Conservation (phyloP, 2,329 filamentous ascomycete species). For the Dendryphion nanum region DNA sequence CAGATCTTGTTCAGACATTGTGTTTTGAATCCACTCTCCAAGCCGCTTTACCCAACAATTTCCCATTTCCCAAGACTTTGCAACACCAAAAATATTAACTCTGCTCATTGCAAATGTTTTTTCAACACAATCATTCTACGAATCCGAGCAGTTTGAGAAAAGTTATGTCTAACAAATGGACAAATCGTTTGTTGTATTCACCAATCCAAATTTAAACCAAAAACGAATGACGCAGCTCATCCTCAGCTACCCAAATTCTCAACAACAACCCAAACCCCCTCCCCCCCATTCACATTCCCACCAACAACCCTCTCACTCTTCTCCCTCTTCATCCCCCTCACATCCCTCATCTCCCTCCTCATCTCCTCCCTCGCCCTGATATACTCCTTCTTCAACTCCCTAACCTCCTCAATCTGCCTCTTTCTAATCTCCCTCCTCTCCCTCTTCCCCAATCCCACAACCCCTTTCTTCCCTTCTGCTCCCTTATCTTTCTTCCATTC, state of each 20-base stretch:
- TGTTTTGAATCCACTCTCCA: too few relatives aligned
- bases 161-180: too few relatives aligned
- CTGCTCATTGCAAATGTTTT: too few relatives aligned
- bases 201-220: too few relatives aligned
- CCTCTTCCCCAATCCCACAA: conserved; percentile 8
- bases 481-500: conserved; percentile 14
- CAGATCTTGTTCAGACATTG: too few relatives aligned
- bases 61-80: too few relatives aligned
- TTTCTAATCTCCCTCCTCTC: conserved; percentile 16
- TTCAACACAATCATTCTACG: too few relatives aligned
- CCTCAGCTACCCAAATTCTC: conserved; percentile 32
- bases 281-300: conserved; percentile 4
- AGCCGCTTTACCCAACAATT: too few relatives aligned
- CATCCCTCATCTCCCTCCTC: conserved; percentile 2
- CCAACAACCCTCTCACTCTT: conserved; percentile 2
- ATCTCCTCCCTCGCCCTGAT: conserved; percentile 8
- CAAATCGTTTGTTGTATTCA: too few relatives aligned
- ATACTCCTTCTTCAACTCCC: conserved; percentile 6
- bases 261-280: conserved; percentile 30
- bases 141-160: too few relatives aligned
- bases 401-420: conserved; percentile 16
- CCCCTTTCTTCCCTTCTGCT: conserved; percentile 12
- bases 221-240: too few relatives aligned
- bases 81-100: too few relatives aligned
- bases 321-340: conserved; percentile 1